Conservation (phyloP, 805 yeast species). For the Grigorovia transvaalensis region DNA sequence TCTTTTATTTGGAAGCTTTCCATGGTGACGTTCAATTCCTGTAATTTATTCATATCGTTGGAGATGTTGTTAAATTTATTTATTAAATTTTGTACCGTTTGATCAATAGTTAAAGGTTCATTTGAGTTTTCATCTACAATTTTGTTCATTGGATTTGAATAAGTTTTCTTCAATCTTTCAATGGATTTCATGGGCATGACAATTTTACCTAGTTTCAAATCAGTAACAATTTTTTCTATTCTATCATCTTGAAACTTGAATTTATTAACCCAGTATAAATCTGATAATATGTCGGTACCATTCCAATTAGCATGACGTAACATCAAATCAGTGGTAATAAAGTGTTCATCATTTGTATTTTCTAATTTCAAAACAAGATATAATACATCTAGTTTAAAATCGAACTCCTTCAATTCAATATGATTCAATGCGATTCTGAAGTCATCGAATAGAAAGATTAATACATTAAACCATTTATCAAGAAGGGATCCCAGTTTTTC, state of each 20-base stretch:
- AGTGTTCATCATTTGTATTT: background rate
- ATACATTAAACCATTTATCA: background rate
- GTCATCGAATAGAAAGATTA: conserved; percentile 3
- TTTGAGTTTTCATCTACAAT: background rate
- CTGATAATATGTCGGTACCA: conserved; percentile 3
- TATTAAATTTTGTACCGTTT: conserved; percentile 2
- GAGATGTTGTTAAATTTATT: conserved; percentile 3
- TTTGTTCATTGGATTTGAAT: background rate
- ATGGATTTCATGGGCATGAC: conserved; percentile 11
- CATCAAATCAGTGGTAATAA: background rate
- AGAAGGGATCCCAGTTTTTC: background rate
- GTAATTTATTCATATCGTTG: conserved; percentile 5
- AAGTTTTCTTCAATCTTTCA: background rate
- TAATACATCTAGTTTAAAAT: conserved; percentile 1
- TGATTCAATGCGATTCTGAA: conserved; percentile 6
- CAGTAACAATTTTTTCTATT: conserved; percentile 8
- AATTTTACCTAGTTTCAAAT: conserved; percentile 16
- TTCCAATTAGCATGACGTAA: conserved; percentile 5
- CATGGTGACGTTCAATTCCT: conserved; percentile 14
- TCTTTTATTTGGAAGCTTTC: conserved; percentile 17
- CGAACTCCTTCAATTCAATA: background rate
- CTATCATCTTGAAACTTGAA: background rate
- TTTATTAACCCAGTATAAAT: conserved; percentile 1
- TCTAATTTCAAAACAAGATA: conserved; percentile 1
- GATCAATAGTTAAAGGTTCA: conserved; percentile 2